Conservation (phyloP, 768 basidiomycete species). For the Pisolithus microcarpus region DNA sequence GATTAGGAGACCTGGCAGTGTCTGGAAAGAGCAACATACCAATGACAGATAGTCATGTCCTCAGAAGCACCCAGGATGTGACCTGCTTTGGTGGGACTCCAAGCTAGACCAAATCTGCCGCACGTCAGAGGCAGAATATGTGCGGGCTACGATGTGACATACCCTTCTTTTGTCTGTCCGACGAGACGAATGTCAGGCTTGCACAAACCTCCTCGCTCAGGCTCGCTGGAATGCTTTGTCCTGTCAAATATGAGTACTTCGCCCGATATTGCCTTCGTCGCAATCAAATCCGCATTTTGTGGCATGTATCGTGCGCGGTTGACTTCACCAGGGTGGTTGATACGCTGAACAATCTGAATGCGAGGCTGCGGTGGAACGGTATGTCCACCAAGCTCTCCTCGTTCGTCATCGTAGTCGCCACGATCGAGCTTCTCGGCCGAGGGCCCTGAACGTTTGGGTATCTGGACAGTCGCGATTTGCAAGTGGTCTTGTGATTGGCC, state of each 20-base stretch:
- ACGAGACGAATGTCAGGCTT: constrained; percentile 87
- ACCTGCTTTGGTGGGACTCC: constrained; percentile 81
- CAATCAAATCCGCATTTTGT: constrained; percentile 94
- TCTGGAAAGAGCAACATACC: constrained; percentile 37
- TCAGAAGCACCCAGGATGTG: constrained; percentile 89
- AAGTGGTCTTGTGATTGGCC: constrained; percentile 91
- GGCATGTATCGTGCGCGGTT: constrained; percentile 99
- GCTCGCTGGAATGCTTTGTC: constrained; percentile 93
- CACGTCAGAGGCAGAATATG: constrained; percentile 4
- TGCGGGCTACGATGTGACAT: constrained; percentile 22
- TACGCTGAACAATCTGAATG: constrained; percentile 85
- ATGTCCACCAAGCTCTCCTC: constrained; percentile 91
- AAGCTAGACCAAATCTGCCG: constrained; percentile 84
- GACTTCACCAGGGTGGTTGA: constrained; percentile 93
- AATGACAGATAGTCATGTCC: constrained; percentile 93
- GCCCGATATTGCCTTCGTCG: constrained; percentile 87
- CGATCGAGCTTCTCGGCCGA: constrained; percentile 74
- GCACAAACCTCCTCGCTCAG: constrained; percentile 75
- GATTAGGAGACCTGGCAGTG: neutral
- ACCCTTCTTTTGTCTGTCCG: constrained; percentile 94
- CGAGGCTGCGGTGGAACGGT: constrained; percentile 78
- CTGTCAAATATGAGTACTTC: constrained; percentile 94
- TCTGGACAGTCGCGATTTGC: constrained; percentile 89
- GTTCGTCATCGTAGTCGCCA: constrained; percentile 82
- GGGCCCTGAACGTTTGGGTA: constrained; percentile 73